A percentile compares a stretch with the other conserved stretches of the same genome.
phyloP scores from a whole-genome alignment of 2,329 filamentous ascomycete species.

The Apiospora arundinis region DNA sequence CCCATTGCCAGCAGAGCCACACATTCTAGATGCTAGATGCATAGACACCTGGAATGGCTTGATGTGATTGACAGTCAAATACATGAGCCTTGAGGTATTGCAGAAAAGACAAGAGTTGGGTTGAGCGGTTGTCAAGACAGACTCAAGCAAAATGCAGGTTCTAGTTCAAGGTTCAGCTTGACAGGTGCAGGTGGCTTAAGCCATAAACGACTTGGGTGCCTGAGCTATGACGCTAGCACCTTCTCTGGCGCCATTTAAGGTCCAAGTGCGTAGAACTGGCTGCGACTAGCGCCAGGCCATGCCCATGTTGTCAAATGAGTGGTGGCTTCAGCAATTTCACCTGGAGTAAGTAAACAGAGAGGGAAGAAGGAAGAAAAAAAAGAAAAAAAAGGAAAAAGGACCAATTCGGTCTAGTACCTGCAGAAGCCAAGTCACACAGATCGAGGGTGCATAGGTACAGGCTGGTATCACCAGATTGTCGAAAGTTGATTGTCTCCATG shows the following conservation, averaged over 20 bases:
- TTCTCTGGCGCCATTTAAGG: not conserved
- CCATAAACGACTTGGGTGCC: not conserved
- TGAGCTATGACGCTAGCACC: not conserved
- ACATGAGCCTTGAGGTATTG: no score
- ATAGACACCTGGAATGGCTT: no score
- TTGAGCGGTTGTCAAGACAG: no score
- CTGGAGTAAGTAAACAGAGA: not conserved
- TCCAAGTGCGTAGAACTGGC: not conserved
- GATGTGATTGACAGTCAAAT: no score
- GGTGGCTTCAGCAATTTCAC: conserved; percentile 9
- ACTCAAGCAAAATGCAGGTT: not conserved
- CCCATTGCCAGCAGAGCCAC: not conserved
- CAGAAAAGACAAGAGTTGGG: no score
- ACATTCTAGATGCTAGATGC: not conserved
- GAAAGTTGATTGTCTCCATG: not conserved
- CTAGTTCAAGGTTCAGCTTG: conserved; percentile 6
- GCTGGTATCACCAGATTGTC: not conserved
- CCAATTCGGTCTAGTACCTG: not conserved
- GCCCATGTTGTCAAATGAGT: not conserved
- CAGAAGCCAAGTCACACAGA: not conserved
- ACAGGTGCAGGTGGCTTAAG: conserved; percentile 1
- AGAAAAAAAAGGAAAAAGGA: not conserved
- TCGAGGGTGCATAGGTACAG: not conserved
- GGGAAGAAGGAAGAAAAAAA: not conserved
- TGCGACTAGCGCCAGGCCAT: not conserved